These are phyloP conservation scores for Ustilago cynodontis DNA, from an alignment of 1,284 basidiomycete genomes.

Conservation along the genomic window DNA sequence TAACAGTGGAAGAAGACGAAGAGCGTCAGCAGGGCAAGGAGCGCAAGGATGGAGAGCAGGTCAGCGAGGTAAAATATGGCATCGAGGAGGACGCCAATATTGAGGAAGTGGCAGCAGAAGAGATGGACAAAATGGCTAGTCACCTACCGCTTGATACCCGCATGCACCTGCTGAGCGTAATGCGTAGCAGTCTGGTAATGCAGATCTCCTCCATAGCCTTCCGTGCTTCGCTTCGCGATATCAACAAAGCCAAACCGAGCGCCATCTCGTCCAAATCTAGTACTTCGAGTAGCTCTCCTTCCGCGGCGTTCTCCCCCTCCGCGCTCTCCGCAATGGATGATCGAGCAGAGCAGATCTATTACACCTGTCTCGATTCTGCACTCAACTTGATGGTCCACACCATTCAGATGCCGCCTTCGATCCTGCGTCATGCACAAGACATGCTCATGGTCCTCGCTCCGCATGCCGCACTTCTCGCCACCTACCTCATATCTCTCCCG, in stretches of 20 bases:
- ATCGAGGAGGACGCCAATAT: neutral
- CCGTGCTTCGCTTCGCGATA: constrained; percentile 43
- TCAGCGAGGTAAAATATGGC: neutral
- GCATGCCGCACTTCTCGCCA: constrained; percentile 51
- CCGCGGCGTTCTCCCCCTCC: constrained; percentile 30
- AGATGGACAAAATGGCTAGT: constrained; percentile 13
- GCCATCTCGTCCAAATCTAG: constrained; percentile 12
- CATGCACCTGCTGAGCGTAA: constrained; percentile 42
- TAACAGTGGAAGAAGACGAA: neutral
- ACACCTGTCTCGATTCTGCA: constrained; percentile 50
- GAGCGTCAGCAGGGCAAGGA: neutral
- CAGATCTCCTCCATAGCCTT: constrained; percentile 54
- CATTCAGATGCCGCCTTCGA: constrained; percentile 32
- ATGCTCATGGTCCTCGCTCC: constrained; percentile 55
- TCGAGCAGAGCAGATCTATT: constrained; percentile 48
- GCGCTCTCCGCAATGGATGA: constrained; percentile 45
- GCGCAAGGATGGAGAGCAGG: neutral
- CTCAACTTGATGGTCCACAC: constrained; percentile 46
- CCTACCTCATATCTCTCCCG: constrained; percentile 50
- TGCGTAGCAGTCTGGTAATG: constrained; percentile 52
- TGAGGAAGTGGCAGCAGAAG: neutral
- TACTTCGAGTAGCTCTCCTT: constrained; percentile 1
- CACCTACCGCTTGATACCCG: constrained; percentile 29
- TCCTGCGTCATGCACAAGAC: constrained; percentile 52
- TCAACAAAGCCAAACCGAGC: constrained; percentile 46